Evolutionary conservation across 352 stramenopile species (phyloP), one percentile per base, ranked within the genome.

Genomic region (Globisporangium nagaii): DNA sequence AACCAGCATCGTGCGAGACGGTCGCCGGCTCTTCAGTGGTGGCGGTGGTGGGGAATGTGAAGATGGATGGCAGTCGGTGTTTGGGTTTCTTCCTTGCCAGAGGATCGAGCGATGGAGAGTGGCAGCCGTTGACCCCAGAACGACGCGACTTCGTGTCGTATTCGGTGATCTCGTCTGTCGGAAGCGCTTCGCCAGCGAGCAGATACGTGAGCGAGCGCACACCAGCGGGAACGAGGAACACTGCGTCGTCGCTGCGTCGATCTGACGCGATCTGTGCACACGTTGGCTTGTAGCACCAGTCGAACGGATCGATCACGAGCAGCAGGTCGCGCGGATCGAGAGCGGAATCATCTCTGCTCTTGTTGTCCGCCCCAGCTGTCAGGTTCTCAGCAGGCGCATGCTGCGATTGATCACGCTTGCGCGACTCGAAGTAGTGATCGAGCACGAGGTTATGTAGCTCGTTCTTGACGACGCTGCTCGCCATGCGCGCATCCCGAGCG

Each of bases 121-220:
- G 24, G 34, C 12, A 32, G 15, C 41, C 4, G 5, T 17, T 52
- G 17, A 20, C 1, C 31, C 36, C 3, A 9, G 13, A 2, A 8
- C 12, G 25, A 1, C 60, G 28, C 4, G 67, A 25, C 5, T 50
- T 27, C 4, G 52, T 52, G 5, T 44, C 47, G 32, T 65, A 48
- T 20, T 85, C 79, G n/a, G 69, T 66, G 12, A 75, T 48, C 64
- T 88, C 79, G 19, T 86, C 70, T 1, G 47, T 55, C 3, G 79
- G 79, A 13, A 88, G n/a, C 2, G 31, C 12, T 5, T 63, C 45
- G 20, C 63, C 65, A 35, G 42, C 31, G 4, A 88, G 59, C 25
- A 87, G 49, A 45, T 63, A 65, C 12, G 42, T 32, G 2, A 89
- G 50, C 13, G 79, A 66, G 3, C 63, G 66, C 8, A 63, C 32